Conservation (phyloP, 148 eudicot species). For the Arbutus unedo region DNA sequence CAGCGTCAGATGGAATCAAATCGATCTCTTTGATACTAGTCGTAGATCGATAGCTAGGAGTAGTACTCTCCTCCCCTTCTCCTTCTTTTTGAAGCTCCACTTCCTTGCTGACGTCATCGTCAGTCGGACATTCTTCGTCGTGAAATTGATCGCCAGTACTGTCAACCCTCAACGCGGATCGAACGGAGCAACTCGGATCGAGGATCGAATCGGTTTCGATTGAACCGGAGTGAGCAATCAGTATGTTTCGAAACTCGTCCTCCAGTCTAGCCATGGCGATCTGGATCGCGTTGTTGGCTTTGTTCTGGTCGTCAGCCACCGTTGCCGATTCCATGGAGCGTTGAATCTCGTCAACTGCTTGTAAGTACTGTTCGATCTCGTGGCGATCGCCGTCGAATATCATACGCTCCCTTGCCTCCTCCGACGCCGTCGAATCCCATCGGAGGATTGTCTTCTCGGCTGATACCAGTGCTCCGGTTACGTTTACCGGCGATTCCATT, state of each 20-base stretch:
- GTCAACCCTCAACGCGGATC: not conserved
- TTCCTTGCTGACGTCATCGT: not conserved
- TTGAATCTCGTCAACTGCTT: not conserved
- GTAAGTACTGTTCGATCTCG: not conserved
- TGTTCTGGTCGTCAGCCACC: not conserved
- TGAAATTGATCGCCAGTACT: too few species aligned
- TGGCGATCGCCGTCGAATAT: not conserved
- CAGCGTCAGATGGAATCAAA: constrained; percentile 47
- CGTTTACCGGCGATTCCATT: constrained; percentile 25
- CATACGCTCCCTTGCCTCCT: constrained; percentile 51
- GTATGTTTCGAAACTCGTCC: not conserved
- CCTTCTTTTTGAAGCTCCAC: not conserved
- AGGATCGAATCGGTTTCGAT: not conserved
- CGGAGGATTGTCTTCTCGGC: constrained; percentile 75
- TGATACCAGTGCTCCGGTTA: constrained; percentile 21
- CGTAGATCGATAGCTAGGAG: constrained; percentile 34
- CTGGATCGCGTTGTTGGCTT: not conserved
- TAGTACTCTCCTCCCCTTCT: not conserved
- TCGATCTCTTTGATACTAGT: constrained; percentile 65
- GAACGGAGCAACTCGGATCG: not conserved
- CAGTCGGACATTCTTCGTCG: not conserved
- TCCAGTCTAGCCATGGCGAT: not conserved
- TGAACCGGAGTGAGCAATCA: not conserved
- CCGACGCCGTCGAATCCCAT: constrained; percentile 85
- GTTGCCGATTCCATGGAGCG: not conserved